These are phyloP conservation scores for Myriangium duriaei DNA, from an alignment of 2,329 filamentous ascomycete genomes.

Conservation along the genomic window DNA sequence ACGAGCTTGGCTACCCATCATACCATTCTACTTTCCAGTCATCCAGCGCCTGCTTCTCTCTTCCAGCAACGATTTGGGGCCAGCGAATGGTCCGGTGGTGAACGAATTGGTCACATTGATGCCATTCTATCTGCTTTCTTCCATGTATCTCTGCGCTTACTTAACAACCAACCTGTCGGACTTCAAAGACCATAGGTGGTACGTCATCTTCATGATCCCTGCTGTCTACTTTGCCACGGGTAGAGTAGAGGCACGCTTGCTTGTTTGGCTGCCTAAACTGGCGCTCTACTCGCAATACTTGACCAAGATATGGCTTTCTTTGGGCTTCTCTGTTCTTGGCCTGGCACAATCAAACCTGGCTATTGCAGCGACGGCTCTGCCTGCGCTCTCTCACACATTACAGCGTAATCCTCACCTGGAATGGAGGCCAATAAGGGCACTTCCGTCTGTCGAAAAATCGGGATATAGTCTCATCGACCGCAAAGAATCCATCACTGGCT, in stretches of 20 bases:
- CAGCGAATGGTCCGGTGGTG: constrained; percentile 58
- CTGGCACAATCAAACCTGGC: constrained; percentile 2
- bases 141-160: constrained; percentile 25
- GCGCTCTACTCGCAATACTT: constrained; percentile 1
- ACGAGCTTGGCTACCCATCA: constrained; percentile 51
- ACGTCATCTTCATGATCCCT: constrained; percentile 55
- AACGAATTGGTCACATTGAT: constrained; percentile 64
- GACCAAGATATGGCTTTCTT: constrained; percentile 5
- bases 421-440: constrained; percentile 21
- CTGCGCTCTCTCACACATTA: constrained; percentile 59
- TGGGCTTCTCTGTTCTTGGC: background rate
- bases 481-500: constrained; percentile 77
- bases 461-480: constrained; percentile 70
- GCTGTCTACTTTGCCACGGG: constrained; percentile 29
- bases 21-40: constrained; percentile 63
- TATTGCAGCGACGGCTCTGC: constrained; percentile 28
- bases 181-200: constrained; percentile 35
- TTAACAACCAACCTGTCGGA: constrained; percentile 12
- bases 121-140: constrained; percentile 28
- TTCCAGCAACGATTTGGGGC: constrained; percentile 53
- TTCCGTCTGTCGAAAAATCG: constrained; percentile 49
- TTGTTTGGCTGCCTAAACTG: constrained; percentile 1
- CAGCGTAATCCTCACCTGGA: constrained; percentile 42
- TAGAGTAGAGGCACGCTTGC: constrained; percentile 3
- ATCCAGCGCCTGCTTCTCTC: constrained; percentile 60